These are phyloP conservation scores for Cladosporium halotolerans DNA, from an alignment of 2,329 filamentous ascomycete genomes.

Conservation along the genomic window DNA sequence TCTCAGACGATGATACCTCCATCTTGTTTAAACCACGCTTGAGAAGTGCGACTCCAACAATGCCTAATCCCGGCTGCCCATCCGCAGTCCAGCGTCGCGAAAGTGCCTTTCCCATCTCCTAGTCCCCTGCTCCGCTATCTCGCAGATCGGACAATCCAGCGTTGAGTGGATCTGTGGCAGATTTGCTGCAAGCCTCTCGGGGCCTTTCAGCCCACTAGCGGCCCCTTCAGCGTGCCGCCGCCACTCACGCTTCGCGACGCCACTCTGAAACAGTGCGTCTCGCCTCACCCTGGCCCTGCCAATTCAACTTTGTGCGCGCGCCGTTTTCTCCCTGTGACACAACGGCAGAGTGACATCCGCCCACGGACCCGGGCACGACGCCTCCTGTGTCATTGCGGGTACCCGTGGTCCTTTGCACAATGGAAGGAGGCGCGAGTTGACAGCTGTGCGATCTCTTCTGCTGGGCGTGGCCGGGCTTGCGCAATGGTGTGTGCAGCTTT, in stretches of 20 bases:
- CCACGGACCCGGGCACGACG: not conserved
- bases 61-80: too few relatives aligned
- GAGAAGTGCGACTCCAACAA: too few relatives aligned
- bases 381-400: conserved; percentile 4
- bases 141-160: conserved; percentile 8
- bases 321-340: conserved; percentile 3
- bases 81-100: too few relatives aligned
- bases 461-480: not conserved
- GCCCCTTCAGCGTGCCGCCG: not conserved
- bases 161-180: conserved; percentile 9
- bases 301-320: not conserved
- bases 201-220: conserved; percentile 4
- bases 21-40: too few relatives aligned
- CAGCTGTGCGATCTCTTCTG: too few relatives aligned
- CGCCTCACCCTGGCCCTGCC: not conserved
- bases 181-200: conserved; percentile 8
- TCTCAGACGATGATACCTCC: not conserved
- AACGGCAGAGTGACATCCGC: not conserved
- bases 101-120: not conserved
- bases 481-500: conserved; percentile 1
- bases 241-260: not conserved
- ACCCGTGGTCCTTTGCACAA: too few relatives aligned
- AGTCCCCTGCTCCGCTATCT: conserved; percentile 7
- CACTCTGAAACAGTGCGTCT: conserved; percentile 10
- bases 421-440: too few relatives aligned